Evolutionary conservation across 2,329 filamentous ascomycete genomes (phyloP).

Genomic region (Cladosporium austrohemisphaericum): DNA sequence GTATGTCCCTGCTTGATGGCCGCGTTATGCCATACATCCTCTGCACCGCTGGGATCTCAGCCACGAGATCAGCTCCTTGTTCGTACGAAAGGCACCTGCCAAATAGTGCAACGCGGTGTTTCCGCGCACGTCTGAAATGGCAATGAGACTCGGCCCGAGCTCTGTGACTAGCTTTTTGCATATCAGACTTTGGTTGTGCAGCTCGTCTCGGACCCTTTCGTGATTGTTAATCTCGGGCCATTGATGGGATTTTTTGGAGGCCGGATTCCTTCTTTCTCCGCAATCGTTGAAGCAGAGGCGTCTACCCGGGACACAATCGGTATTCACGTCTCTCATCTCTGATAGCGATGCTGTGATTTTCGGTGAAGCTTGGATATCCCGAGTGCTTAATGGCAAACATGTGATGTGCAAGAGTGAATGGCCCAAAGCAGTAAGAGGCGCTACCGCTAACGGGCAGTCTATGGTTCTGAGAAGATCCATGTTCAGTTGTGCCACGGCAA

Average conservation of each 20-base stretch:
- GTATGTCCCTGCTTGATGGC: neutral
- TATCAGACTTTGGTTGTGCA: too few species aligned
- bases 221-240: too few species aligned
- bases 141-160: neutral
- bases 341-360: neutral
- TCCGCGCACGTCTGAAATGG: too few species aligned
- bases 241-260: too few species aligned
- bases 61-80: neutral
- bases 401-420: conserved; percentile 4
- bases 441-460: too few species aligned
- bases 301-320: neutral
- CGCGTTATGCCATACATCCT: neutral
- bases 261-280: neutral
- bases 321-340: neutral
- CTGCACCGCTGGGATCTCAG: neutral
- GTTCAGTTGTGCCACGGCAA: conserved; percentile 6
- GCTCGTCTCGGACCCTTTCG: too few species aligned
- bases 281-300: neutral
- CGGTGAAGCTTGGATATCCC: neutral
- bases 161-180: neutral
- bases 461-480: too few species aligned
- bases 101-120: neutral
- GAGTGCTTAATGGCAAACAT: neutral
- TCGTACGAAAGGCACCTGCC: neutral
- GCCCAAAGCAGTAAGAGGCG: conserved; percentile 4